Evolutionary conservation across 441 rosid genomes (phyloP).

Genomic region (Raphanus hybrid): DNA sequence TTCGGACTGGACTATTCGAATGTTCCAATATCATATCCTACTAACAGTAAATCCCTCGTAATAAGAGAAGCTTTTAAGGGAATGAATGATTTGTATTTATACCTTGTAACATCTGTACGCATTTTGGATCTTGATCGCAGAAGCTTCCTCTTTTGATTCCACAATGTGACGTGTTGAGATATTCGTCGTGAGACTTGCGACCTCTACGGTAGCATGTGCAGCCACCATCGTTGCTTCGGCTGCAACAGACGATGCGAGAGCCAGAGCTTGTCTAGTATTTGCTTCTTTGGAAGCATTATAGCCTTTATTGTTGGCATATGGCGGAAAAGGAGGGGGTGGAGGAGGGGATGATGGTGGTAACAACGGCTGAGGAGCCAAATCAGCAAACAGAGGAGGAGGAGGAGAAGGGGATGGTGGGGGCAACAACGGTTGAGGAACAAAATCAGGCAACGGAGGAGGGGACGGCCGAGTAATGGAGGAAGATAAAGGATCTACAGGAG

Average conservation of each 20-base stretch:
- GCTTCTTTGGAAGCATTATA: slow-evolving; percentile 30
- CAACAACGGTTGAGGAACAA: not conserved
- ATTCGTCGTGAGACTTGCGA: slow-evolving; percentile 28
- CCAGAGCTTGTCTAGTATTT: slow-evolving; percentile 38
- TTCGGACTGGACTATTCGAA: not conserved
- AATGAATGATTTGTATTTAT: not conserved
- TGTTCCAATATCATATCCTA: not conserved
- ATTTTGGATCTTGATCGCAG: slow-evolving; percentile 42
- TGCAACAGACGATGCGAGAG: slow-evolving; percentile 43
- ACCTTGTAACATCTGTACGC: slow-evolving; percentile 41
- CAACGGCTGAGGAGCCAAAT: slow-evolving; percentile 33
- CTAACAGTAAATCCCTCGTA: not conserved
- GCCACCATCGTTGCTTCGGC: slow-evolving; percentile 42
- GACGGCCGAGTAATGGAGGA: slow-evolving; percentile 13
- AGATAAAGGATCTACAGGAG: slow-evolving; percentile 18
- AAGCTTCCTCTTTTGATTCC: slow-evolving; percentile 30
- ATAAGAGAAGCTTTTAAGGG: not conserved
- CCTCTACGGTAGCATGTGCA: slow-evolving; percentile 42
- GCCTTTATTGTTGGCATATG: not conserved
- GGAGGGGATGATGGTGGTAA: slow-evolving; percentile 35
- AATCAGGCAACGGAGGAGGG: slow-evolving; percentile 34
- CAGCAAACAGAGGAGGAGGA: slow-evolving; percentile 27
- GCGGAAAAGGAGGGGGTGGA: slow-evolving; percentile 26
- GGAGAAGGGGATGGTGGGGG: not conserved
- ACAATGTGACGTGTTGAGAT: slow-evolving; percentile 12